phyloP scores from a whole-genome alignment of 495 filamentous ascomycete genomes.

The Annulohypoxylon bovei region DNA sequence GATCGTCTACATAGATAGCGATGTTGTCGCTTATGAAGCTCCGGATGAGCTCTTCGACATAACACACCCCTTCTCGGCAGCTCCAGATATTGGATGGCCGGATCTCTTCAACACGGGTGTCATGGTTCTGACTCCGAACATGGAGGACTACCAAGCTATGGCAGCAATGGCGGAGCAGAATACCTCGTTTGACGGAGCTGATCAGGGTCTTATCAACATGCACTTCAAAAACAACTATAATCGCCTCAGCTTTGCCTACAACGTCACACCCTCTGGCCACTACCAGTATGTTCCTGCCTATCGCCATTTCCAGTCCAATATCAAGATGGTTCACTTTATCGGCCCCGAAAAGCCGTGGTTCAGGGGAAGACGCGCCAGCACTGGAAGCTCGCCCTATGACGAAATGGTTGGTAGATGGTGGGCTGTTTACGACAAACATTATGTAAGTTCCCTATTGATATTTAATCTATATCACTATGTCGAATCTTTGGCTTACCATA shows the following conservation, averaged over 20 bases:
- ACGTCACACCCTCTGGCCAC: constrained; percentile 91
- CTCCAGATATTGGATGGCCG: constrained; percentile 97
- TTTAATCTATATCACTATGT: background rate
- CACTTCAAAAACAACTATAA: constrained; percentile 85
- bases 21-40: constrained; percentile 84
- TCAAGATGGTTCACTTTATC: constrained; percentile 93
- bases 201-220: constrained; percentile 95
- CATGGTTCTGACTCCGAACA: constrained; percentile 87
- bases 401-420: constrained; percentile 88
- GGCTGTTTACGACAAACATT: constrained; percentile 90
- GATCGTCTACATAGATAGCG: constrained; percentile 92
- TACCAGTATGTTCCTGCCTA: constrained; percentile 98
- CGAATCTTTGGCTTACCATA: constrained; percentile 15
- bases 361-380: constrained; percentile 67
- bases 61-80: constrained; percentile 81
- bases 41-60: constrained; percentile 92
- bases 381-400: constrained; percentile 72
- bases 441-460: constrained; percentile 57
- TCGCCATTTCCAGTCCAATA: constrained; percentile 86
- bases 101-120: constrained; percentile 98
- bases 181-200: constrained; percentile 95
- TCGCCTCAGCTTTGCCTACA: constrained; percentile 93
- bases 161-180: constrained; percentile 82
- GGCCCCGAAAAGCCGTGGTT: constrained; percentile 91
- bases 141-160: constrained; percentile 87